Evolutionary conservation across 768 basidiomycete genomes (phyloP), one percentile per base, ranked within the genome.

Genomic region (Serendipita sp.): DNA sequence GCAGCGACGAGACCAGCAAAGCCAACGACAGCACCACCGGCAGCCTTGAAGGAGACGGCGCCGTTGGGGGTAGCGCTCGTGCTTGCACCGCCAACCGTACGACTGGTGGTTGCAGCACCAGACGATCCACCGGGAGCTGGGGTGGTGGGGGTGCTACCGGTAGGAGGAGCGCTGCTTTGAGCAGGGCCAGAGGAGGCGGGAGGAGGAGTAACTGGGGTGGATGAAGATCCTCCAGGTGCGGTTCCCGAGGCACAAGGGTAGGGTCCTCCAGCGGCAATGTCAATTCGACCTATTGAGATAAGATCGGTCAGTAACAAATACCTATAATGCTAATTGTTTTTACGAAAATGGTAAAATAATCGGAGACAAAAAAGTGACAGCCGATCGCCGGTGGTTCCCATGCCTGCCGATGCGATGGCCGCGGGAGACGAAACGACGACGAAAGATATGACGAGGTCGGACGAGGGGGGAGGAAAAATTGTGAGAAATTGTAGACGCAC

Each of bases 1-100:
- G 45, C 45, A 48, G 45, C 45, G 26, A 48, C 45, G 45, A 48
- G 45, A 28, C 45, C 45, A 48, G 45, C 45, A n/a, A 48, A 48
- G 7, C 45, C 45, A 28, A 48, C 9, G 0, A 48, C 45, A n/a
- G 45, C n/a, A 48, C 20, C 45, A 48, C 45, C 45, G 26, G 45
- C 45, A 28, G 26, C 45, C 9, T 48, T 48, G 45, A 48, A 9
- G 26, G 45, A 48, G 45, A 48, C 45, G 45, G 45, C 45, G 26
- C 45, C n/a, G 45, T 48, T 48, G 45, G 45, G 45, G 26, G 45
- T 48, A n/a, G 45, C 7, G 45, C 20, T 48, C 9, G 45, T 9
- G 45, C 45, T 48, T 5, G 45, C 45, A 38, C 38, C 14, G n/a
- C n/a, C n/a, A 7, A 14, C 14, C 38, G 38, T 7, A n/a, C 45